A percentile compares a stretch with the other conserved stretches of the same genome.
These are phyloP conservation scores for Lentinula lateritia DNA, from an alignment of 768 basidiomycete species.

Conservation along the genomic window DNA sequence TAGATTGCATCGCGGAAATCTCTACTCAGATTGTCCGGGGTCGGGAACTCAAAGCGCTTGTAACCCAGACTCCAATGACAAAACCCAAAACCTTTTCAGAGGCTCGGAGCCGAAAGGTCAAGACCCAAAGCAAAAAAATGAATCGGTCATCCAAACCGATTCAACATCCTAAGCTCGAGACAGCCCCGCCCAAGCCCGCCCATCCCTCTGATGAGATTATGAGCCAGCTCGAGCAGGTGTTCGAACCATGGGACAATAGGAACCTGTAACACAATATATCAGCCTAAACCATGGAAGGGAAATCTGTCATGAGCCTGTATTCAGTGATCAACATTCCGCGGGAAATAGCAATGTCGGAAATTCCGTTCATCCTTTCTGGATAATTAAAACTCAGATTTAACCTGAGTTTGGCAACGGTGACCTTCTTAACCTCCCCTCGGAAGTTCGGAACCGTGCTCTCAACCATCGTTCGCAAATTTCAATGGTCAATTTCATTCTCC, in stretches of 20 bases:
- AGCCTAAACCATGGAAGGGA: neutral
- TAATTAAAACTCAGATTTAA: neutral
- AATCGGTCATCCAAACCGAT: neutral
- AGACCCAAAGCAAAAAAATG: neutral
- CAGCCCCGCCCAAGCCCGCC: constrained; percentile 14
- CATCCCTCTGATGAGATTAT: constrained; percentile 17
- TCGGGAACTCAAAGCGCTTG: neutral
- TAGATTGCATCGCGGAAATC: neutral
- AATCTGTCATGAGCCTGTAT: constrained; percentile 5
- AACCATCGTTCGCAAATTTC: constrained; percentile 14
- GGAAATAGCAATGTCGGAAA: constrained; percentile 20
- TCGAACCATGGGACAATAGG: constrained; percentile 20
- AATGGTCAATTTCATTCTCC: constrained; percentile 7
- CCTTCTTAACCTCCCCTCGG: neutral
- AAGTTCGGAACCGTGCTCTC: neutral
- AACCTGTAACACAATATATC: constrained; percentile 7
- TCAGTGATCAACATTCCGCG: constrained; percentile 3
- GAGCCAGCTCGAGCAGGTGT: constrained; percentile 19
- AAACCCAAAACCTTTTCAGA: constrained; percentile 21
- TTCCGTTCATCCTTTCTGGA: constrained; percentile 18
- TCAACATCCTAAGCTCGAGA: constrained; percentile 18
- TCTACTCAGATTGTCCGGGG: neutral
- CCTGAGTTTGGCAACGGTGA: no score
- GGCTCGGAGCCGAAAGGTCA: constrained; percentile 8
- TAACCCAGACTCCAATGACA: constrained; percentile 10